Evolutionary conservation across 768 basidiomycete genomes (phyloP), one percentile per base, ranked within the genome.

Genomic region (Mycena filopes): DNA sequence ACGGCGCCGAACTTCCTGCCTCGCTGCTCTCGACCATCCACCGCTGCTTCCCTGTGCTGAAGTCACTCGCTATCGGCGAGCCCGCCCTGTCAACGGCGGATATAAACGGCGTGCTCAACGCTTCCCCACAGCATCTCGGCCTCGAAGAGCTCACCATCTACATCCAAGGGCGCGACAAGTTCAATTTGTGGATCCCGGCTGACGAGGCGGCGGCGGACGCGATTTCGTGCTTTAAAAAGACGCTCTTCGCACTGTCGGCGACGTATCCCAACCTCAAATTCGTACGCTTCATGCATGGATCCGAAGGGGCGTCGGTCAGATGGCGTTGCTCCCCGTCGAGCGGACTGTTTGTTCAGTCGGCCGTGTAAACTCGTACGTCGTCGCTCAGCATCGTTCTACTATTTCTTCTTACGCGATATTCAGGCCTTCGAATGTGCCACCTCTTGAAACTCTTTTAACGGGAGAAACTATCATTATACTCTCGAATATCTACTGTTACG

Each of bases 121-220:
- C 42, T 15, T 11, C 47, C 4, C 50, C 61, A 15, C 55, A 18
- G 8, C 60, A 67, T 43, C 36, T 36, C 50, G 20, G 33, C 25
- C 50, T 67, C 12, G 49, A 59, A 1, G 60, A 67, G 0, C 20
- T 67, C 18, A 67, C 56, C 2, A 13, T 67, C n/a, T 50, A 55
- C 38, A 63, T 67, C 46, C 66, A 67, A 43, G 60, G 66, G 43
- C 66, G 66, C 33, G 66, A 67, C 49, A 63, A 67, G 40, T 67
- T 67, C n/a, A 63, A 63, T 33, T 21, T 67, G 61, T 67, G 61
- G 60, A 67, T 67, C 23, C 66, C 66, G 23, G 56, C 60, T 4
- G 66, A 67, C 7, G 66, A 67, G 56, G 55, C 55, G 16, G 56
- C 56, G 3, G 61, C 61, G 15, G 66, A 67, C 25, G 66, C 60